Evolutionary conservation across 257 asterid genomes (phyloP).

Genomic region (Nicotiana attenuata): DNA sequence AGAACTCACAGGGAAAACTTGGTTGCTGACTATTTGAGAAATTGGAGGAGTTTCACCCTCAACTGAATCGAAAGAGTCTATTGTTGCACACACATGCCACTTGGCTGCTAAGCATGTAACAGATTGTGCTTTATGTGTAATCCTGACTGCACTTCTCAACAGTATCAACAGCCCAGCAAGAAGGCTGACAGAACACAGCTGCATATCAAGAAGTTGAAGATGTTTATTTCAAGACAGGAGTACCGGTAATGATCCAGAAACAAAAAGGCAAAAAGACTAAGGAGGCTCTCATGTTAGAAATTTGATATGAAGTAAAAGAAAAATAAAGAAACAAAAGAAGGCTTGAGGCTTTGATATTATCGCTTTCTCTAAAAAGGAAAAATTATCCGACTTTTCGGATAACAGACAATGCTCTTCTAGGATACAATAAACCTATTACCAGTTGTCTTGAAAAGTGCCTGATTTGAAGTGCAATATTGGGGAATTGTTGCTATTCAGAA

Average conservation of each 20-base stretch:
- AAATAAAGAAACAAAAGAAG: background rate
- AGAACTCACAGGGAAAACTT: slow-evolving; percentile 15
- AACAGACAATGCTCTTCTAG: background rate
- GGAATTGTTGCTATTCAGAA: background rate
- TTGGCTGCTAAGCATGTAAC: slow-evolving; percentile 92
- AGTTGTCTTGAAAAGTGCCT: background rate
- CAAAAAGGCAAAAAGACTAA: background rate
- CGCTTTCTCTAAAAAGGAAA: background rate
- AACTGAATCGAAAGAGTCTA: slow-evolving; percentile 57
- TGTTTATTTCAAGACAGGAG: background rate
- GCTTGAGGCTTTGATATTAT: background rate
- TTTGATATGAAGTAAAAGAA: background rate
- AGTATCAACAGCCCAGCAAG: slow-evolving; percentile 73
- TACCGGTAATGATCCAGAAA: background rate
- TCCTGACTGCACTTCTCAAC: slow-evolving; percentile 73
- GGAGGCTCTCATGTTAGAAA: background rate
- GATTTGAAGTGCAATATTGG: background rate
- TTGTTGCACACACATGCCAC: slow-evolving; percentile 92
- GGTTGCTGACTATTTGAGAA: slow-evolving; percentile 14
- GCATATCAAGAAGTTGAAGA: slow-evolving; percentile 15
- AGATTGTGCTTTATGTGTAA: slow-evolving; percentile 89
- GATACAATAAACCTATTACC: background rate
- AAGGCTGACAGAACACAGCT: slow-evolving; percentile 86
- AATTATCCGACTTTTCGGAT: background rate
- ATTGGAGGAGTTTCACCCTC: slow-evolving; percentile 59